Percentiles rank a stretch among this genome's conserved stretches.
Conservation (phyloP, 129 eudicot species). For the Arctium minus region DNA sequence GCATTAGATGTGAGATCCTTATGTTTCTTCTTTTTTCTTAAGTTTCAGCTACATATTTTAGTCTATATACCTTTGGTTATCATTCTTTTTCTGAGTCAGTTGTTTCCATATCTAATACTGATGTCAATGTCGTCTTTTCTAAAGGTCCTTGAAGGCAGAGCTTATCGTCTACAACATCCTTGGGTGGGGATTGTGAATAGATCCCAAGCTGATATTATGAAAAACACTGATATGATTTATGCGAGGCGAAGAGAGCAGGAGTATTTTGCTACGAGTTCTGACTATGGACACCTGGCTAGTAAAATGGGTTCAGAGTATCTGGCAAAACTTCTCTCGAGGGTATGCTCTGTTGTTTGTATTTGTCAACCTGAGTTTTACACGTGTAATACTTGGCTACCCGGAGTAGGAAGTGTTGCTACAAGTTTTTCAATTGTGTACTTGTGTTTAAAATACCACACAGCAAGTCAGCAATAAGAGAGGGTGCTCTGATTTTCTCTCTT, state of each 20-base stretch:
- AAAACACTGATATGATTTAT: conserved; percentile 69
- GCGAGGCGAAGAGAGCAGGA: conserved; percentile 76
- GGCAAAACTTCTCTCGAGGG: conserved; percentile 89
- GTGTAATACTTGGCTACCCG: not conserved
- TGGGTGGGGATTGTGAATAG: conserved; percentile 95
- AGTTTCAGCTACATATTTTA: not conserved
- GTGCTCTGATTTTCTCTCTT: not conserved
- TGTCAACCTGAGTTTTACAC: conserved; percentile 7
- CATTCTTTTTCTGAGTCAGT: not conserved
- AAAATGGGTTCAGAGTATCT: conserved; percentile 86
- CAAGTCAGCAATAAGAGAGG: too few species aligned
- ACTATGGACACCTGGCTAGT: conserved; percentile 79
- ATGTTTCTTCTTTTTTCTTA: not conserved
- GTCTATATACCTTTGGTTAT: not conserved
- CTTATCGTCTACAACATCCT: conserved; percentile 77
- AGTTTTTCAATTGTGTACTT: not conserved
- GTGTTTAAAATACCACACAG: not conserved
- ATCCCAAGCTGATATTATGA: conserved; percentile 85
- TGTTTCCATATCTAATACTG: not conserved
- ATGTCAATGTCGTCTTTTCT: not conserved
- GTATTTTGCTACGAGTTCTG: conserved; percentile 79
- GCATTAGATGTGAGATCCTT: conserved; percentile 66
- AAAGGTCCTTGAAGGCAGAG: conserved; percentile 89
- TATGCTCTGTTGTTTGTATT: not conserved
- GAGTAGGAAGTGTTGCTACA: not conserved